These are phyloP conservation scores for Xerocomellus chrysenteron DNA, from an alignment of 768 basidiomycete genomes.

Conservation along the genomic window DNA sequence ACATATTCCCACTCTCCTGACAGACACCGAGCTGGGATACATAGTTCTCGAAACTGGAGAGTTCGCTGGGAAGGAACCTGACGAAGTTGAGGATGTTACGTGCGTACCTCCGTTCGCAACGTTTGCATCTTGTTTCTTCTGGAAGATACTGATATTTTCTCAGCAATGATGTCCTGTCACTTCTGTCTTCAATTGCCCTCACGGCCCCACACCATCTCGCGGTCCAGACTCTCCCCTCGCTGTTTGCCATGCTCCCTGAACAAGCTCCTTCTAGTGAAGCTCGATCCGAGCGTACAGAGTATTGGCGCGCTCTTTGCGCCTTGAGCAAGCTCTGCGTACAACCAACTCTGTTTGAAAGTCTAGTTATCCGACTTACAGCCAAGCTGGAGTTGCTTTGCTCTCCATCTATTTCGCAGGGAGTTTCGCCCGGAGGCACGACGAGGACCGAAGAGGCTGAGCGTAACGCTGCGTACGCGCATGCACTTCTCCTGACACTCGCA, in stretches of 20 bases:
- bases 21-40: slow-evolving; percentile 74
- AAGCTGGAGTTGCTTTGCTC: slow-evolving; percentile 74
- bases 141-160: neutral
- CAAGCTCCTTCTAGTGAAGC: slow-evolving; percentile 55
- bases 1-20: slow-evolving; percentile 60
- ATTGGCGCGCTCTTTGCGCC: slow-evolving; percentile 65
- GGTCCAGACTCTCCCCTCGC: slow-evolving; percentile 73
- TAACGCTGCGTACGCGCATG: slow-evolving; percentile 80
- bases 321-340: slow-evolving; percentile 73
- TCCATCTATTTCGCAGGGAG: slow-evolving; percentile 16
- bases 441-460: slow-evolving; percentile 50
- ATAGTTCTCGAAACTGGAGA: slow-evolving; percentile 77
- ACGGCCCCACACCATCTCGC: slow-evolving; percentile 64
- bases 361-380: slow-evolving; percentile 73
- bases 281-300: slow-evolving; percentile 53
- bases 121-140: neutral
- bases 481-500: slow-evolving; percentile 69
- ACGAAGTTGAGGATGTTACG: slow-evolving; percentile 57
- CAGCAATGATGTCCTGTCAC: slow-evolving; percentile 59
- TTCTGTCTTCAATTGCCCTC: slow-evolving; percentile 62
- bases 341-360: slow-evolving; percentile 76
- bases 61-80: slow-evolving; percentile 48
- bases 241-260: slow-evolving; percentile 77
- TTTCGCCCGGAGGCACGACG: neutral
- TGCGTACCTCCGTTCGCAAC: slow-evolving; percentile 17